phyloP scores from a whole-genome alignment of 1,139 yeast genomes.

The Saccharomycopsis hybrid region DNA sequence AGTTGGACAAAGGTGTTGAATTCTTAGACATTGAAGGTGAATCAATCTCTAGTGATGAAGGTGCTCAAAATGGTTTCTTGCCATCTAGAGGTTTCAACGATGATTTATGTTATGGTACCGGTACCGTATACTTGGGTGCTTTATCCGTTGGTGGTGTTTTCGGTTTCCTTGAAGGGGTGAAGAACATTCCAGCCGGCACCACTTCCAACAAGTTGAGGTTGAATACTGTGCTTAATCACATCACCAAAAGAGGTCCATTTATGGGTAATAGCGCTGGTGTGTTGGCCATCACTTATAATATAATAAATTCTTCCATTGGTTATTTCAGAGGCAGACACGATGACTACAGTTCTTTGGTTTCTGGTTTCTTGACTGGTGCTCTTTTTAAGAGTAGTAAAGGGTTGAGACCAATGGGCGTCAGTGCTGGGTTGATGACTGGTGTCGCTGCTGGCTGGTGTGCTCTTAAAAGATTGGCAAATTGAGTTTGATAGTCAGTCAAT shows the following conservation, averaged over 20 bases:
- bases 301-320: conserved; percentile 76
- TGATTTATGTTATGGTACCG: conserved; percentile 96
- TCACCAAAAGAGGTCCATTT: conserved; percentile 93
- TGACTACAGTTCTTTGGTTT: conserved; percentile 69
- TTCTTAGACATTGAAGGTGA: conserved; percentile 87
- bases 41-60: conserved; percentile 65
- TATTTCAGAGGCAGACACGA: conserved; percentile 84
- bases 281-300: conserved; percentile 79
- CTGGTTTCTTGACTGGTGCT: conserved; percentile 94
- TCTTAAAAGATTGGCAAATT: conserved; percentile 38
- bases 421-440: conserved; percentile 78
- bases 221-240: conserved; percentile 83
- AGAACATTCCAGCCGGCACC: conserved; percentile 65
- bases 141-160: conserved; percentile 81
- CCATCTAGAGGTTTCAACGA: conserved; percentile 98
- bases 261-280: conserved; percentile 95
- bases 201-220: conserved; percentile 68
- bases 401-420: conserved; percentile 76
- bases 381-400: conserved; percentile 84
- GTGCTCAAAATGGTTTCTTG: conserved; percentile 72
- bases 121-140: conserved; percentile 82
- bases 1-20: conserved; percentile 82
- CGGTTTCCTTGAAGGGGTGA: conserved; percentile 82
- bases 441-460: conserved; percentile 96
- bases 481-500: neutral